Evolutionary conservation across 2,329 filamentous ascomycete species (phyloP), one percentile per base, ranked within the genome.

Genomic region (Neofusicoccum cordaticola): DNA sequence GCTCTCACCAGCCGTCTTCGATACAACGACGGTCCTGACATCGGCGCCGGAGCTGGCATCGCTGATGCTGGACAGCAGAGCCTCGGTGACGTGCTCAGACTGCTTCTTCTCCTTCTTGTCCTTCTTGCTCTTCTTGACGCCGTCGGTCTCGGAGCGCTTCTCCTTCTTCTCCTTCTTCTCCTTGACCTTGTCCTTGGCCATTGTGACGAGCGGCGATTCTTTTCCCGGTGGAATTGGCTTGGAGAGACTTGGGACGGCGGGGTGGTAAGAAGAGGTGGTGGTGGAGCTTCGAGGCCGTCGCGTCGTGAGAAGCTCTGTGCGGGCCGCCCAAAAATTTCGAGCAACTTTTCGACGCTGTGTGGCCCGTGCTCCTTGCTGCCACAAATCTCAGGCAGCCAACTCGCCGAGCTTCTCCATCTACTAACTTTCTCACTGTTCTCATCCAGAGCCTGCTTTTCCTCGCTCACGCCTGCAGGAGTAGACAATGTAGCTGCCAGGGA

Each of bases 111-210:
- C 63, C 48, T 78, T 78, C 71, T 79, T 79, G 19, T 72, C 71
- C 68, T 77, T 81, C 77, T 84, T 83, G 57, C 85, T 75, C 75
- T 68, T 72, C 72, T 68, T 79, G 60, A 77, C 72, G 67, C 75
- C 76, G 45, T 78, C 75, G 19, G 68, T 70, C 67, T 78, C 76
- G 35, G 75, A 70, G 39, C 79, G 86, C 86, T 90, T 90, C 71
- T 91, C 88, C 82, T 90, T 90, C 84, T 91, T 91, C 48, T 85
- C 82, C 74, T 84, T 84, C 75, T 80, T 81, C 62, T 79, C 78
- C 74, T 77, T 78, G 71, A 75, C 76, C 56, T 74, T 78, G 42
- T 67, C 65, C 50, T 77, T 78, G 61, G 73, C 71, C 76, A 77
- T 78, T 70, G 66, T 72, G 39, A 19, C 42, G 17, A 39, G 22